Percentiles rank a stretch among this genome's conserved stretches.
These are phyloP conservation scores for Polychaeton citri DNA, from an alignment of 2,329 filamentous ascomycete species.

Conservation along the genomic window DNA sequence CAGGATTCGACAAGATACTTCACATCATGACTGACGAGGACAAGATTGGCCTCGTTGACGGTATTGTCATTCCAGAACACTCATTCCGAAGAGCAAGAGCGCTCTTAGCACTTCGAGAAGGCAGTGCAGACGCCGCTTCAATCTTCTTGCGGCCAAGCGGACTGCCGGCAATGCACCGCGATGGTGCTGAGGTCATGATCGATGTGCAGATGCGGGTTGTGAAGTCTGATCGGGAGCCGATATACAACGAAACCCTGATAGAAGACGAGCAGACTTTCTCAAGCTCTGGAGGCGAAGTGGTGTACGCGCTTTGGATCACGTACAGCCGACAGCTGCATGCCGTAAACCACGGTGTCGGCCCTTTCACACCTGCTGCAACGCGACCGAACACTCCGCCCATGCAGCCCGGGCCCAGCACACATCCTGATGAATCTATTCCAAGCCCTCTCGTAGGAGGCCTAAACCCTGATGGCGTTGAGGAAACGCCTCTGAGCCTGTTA, in stretches of 20 bases:
- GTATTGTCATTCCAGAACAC: constrained; percentile 94
- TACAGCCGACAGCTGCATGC: constrained; percentile 89
- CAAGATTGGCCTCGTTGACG: constrained; percentile 68
- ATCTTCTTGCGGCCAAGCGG: constrained; percentile 77
- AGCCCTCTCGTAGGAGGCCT: constrained; percentile 19
- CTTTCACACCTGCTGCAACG: constrained; percentile 50
- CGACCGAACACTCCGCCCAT: constrained; percentile 58
- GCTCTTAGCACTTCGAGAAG: constrained; percentile 70
- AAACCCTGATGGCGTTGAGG: background rate
- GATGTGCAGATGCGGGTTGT: constrained; percentile 96
- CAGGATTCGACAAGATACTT: constrained; percentile 74
- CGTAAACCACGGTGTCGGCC: constrained; percentile 46
- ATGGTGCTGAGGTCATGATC: constrained; percentile 83
- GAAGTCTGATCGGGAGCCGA: constrained; percentile 60
- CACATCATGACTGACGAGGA: constrained; percentile 76
- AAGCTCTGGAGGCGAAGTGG: constrained; percentile 52
- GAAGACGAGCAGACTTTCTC: constrained; percentile 36
- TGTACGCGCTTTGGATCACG: constrained; percentile 93
- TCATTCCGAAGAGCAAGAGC: constrained; percentile 84
- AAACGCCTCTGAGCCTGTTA: constrained; percentile 27
- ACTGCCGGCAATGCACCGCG: constrained; percentile 71
- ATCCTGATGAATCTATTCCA: constrained; percentile 23
- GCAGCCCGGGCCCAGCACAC: constrained; percentile 64
- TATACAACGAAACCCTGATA: constrained; percentile 50
- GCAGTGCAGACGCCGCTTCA: constrained; percentile 59